Conservation (phyloP, 805 yeast species). For the Kregervanrija pseudodelftensis region DNA sequence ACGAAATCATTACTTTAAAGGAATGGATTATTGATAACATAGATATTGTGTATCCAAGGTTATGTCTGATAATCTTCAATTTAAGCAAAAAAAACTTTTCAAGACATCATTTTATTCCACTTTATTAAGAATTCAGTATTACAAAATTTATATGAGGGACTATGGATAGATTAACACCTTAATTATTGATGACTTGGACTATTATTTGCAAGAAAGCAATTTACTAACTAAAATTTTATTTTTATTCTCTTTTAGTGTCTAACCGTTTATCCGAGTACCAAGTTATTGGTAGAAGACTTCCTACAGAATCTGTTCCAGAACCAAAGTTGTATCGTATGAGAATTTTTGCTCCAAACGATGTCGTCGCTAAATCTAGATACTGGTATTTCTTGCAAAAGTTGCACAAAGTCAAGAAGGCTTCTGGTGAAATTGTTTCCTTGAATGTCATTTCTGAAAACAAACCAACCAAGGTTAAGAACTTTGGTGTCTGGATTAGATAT, state of each 20-base stretch:
- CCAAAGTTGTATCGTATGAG: conserved; percentile 99
- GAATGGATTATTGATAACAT: too few relatives aligned
- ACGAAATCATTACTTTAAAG: too few relatives aligned
- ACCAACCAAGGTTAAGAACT: conserved; percentile 99
- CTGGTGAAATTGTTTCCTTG: conserved; percentile 97
- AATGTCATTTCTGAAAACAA: conserved; percentile 87
- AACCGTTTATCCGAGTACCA: conserved; percentile 95
- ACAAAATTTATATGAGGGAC: too few relatives aligned
- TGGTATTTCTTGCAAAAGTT: conserved; percentile 99
- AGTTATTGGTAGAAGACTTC: conserved; percentile 99
- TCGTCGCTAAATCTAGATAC: conserved; percentile 99
- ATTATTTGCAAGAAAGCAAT: too few relatives aligned
- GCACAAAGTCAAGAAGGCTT: conserved; percentile 99
- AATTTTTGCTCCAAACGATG: conserved; percentile 98
- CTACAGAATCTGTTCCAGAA: conserved; percentile 97
- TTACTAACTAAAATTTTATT: neutral
- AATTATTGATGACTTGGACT: too few relatives aligned
- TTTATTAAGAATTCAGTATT: too few relatives aligned
- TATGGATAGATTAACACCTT: too few relatives aligned
- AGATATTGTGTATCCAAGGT: too few relatives aligned
- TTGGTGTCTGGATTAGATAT: conserved; percentile 99
- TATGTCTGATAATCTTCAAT: too few relatives aligned
- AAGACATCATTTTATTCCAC: too few relatives aligned
- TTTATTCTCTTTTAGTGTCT: conserved; percentile 48
- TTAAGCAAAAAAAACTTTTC: too few relatives aligned